phyloP scores from a whole-genome alignment of 495 filamentous ascomycete genomes.

The Daldinia bambusicola region DNA sequence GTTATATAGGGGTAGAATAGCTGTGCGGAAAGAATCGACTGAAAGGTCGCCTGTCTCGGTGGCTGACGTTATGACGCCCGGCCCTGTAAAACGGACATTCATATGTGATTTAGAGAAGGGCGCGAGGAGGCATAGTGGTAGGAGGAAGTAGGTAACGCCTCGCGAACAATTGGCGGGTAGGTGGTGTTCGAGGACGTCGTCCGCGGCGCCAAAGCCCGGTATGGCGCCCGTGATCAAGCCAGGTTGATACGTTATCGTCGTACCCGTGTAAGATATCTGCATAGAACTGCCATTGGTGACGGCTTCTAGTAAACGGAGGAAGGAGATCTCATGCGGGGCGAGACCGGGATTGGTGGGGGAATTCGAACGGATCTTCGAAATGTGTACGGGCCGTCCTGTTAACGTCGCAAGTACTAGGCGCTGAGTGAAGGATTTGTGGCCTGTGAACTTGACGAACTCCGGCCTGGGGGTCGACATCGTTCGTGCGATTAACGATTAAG shows the following conservation, averaged over 20 bases:
- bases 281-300: constrained; percentile 95
- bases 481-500: constrained; percentile 3
- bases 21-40: constrained; percentile 92
- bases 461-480: constrained; percentile 57
- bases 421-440: constrained; percentile 81
- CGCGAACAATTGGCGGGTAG: constrained; percentile 77
- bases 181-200: constrained; percentile 77
- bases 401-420: constrained; percentile 91
- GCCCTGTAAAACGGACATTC: constrained; percentile 86
- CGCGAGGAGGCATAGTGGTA: constrained; percentile 88
- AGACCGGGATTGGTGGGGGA: constrained; percentile 88
- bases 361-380: constrained; percentile 89
- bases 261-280: constrained; percentile 95
- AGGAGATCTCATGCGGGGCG: constrained; percentile 89
- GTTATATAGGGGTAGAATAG: constrained; percentile 87
- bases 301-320: constrained; percentile 91
- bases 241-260: constrained; percentile 87
- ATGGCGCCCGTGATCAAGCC: constrained; percentile 88
- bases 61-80: constrained; percentile 91
- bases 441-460: constrained; percentile 73
- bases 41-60: constrained; percentile 84
- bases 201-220: constrained; percentile 69
- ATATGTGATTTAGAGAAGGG: constrained; percentile 91
- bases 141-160: constrained; percentile 90
- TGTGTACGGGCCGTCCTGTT: constrained; percentile 86